Evolutionary conservation across 768 basidiomycete genomes (phyloP), one percentile per base, ranked within the genome.

Genomic region (Kwoniella sp.): DNA sequence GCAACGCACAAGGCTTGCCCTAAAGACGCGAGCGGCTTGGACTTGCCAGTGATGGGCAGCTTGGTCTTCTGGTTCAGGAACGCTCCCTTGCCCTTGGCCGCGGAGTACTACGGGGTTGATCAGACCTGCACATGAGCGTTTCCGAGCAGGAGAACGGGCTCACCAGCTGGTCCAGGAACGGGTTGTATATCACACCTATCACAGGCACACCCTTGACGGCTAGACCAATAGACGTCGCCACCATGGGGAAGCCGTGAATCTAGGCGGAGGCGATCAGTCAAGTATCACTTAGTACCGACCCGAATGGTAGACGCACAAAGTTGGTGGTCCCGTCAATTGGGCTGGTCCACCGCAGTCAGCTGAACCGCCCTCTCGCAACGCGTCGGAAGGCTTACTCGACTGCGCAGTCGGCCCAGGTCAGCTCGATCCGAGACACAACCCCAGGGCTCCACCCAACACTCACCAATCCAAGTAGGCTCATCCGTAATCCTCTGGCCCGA

Each of bases 401-500:
- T 58, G 28, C 4, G 38, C 25, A 14, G 1, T 25, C 38, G 28
- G 32, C 52, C 50, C 31, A 59, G 56, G 53, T 49, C 29, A 61
- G 14, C 17, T 6, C 9, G 25, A 32, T n/a, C n/a, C n/a, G n/a
- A n/a, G n/a, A n/a, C n/a, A n/a, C n/a, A n/a, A n/a, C n/a, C n/a
- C n/a, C n/a, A n/a, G n/a, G n/a, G n/a, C n/a, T n/a, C n/a, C n/a
- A n/a, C n/a, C n/a, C n/a, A n/a, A n/a, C n/a, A 91, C 73, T 93
- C 89, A 53, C 92, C 88, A 65, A 93, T 95, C 78, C 87, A 99
- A 0, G 93, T 98, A 4, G 91, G 90, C 26, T 83, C 84, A 63
- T 95, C 87, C 1, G 88, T 89, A 50, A 93, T 74, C 10, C 83
- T 79, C 17, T 70, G 59, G 79, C 51, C 79, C 72, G 67, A 61